Evolutionary conservation across 2,329 filamentous ascomycete genomes (phyloP), one percentile per base, ranked within the genome.

Genomic region (Annulohypoxylon truncatum): DNA sequence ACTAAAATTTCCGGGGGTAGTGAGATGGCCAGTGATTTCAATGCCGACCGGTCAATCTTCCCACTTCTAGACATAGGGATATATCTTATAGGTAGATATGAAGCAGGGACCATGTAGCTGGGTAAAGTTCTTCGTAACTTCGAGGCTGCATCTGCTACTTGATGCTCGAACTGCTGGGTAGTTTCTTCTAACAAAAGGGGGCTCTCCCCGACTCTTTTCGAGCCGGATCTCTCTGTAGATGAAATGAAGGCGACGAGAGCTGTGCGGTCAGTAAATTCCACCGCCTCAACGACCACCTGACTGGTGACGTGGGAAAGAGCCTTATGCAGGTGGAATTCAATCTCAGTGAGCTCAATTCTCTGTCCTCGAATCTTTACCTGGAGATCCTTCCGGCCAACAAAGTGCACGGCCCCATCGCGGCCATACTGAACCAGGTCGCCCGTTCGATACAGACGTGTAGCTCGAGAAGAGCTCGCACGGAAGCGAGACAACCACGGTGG

Each of bases 321-420:
- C 31, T 35, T 35, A 8, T 35, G 31, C n/a, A 35, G 31, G 7
- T 35, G 31, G 31, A 35, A 35, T 35, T 35, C 31, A 35, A 35
- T 35, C n/a, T 61, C 58, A 1, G 13, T 40, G 2, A 69, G 46
- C 40, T 70, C 66, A 8, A 70, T 29, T 4, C 66, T 63, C 46
- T 69, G 61, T 1, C 68, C 66, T 35, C 46, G 50, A 20, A 67
- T 28, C 26, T 74, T 73, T 22, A 73, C 70, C 20, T 73, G 61
- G 28, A n/a, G 52, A 48, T 73, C 66, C 59, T 66, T 71, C n/a
- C 72, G 55, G 12, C 71, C 67, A n/a, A 67, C 13, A 46, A 61
- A 74, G 33, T 74, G 50, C 63, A 78, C 67, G 8, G 72, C 74
- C 9, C 76, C 78, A 61, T 79, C 77, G 9, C 73, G 70, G n/a